Evolutionary conservation across 2,329 filamentous ascomycete genomes (phyloP), one percentile per base, ranked within the genome.

Genomic region (Trichoderma aggressivum): DNA sequence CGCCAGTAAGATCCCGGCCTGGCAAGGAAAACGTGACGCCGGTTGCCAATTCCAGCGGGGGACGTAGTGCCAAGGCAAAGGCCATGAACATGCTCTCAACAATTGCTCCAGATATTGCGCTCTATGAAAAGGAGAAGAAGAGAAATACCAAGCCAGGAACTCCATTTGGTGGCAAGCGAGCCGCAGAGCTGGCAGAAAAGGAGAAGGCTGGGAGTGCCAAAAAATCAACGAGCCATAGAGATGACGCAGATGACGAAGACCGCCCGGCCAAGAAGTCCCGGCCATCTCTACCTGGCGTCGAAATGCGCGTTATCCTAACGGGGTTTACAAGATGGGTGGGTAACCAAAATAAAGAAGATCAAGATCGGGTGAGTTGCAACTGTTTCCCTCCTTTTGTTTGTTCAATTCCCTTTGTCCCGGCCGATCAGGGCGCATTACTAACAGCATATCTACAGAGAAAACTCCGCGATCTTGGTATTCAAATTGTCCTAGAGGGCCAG

Each of bases 91-190:
- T 89, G 74, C 83, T 98, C 8, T 93, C 96, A 68, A 87, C 89
- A 43, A 85, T 95, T 71, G 94, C 93, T 1, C 88, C 91, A 0
- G 96, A 99, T 78, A 94, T 98, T 77, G 91, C 91, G 2, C 84
- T 97, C 36, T 99, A 96, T 77, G 92, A 98, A 78, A 97, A 96
- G 79, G 96, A 99, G 82, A 94, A 89, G 84, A 98, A 97, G 83
- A 90, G 96, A 24, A 81, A 83, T 7, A 77, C 79, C 73, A 89
- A 86, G 74, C 81, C 84, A 63, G 84, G 79, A 3, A 80, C 81
- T 2, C 84, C 86, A 0, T 91, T 88, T 85, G 89, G 89, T 28
- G 89, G 89, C 26, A 90, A 89, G 76, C 84, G 88, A 63, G 89
- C 89, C 1, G 86, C 88, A 3, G 87, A 90, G 69, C 80, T 84